A percentile compares a stretch with the other conserved stretches of the same genome.
These are phyloP conservation scores for Mrakia hoshinonis DNA, from an alignment of 768 basidiomycete genomes.

Conservation along the genomic window DNA sequence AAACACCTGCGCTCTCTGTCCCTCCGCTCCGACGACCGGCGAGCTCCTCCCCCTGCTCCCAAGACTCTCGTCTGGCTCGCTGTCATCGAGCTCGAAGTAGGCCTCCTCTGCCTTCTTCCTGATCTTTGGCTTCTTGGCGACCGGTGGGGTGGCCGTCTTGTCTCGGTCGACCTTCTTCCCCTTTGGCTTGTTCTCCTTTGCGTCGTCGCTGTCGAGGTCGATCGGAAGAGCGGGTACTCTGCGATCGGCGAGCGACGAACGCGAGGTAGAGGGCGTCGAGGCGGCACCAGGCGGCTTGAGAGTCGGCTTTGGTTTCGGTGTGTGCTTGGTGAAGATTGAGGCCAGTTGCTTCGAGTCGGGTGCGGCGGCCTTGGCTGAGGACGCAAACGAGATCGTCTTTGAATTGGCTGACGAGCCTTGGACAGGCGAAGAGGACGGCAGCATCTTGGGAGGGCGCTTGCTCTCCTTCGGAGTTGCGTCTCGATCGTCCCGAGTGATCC, in stretches of 20 bases:
- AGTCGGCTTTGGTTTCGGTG: neutral
- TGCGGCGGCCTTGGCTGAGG: no score
- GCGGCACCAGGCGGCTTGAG: neutral
- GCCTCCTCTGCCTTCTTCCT: neutral
- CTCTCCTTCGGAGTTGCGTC: neutral
- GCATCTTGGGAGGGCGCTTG: neutral
- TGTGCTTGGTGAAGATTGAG: neutral
- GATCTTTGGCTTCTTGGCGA: neutral
- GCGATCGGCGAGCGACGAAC: neutral
- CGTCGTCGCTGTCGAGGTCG: constrained; percentile 5
- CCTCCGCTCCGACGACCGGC: neutral
- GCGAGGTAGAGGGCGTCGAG: neutral
- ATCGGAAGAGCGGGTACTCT: neutral
- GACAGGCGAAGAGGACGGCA: no score
- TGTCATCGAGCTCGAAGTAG: neutral
- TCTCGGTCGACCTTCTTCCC: neutral
- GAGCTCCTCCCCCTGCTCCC: neutral
- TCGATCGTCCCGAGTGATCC: neutral
- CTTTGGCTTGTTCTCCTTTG: neutral
- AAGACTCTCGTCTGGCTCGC: no score
- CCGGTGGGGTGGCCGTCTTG: neutral
- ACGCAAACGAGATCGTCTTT: no score
- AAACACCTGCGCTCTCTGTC: neutral
- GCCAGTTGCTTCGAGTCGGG: no score
- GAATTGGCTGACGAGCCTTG: no score